phyloP scores from a whole-genome alignment of 2,329 filamentous ascomycete species.

The Sordariomycetes sp. region DNA sequence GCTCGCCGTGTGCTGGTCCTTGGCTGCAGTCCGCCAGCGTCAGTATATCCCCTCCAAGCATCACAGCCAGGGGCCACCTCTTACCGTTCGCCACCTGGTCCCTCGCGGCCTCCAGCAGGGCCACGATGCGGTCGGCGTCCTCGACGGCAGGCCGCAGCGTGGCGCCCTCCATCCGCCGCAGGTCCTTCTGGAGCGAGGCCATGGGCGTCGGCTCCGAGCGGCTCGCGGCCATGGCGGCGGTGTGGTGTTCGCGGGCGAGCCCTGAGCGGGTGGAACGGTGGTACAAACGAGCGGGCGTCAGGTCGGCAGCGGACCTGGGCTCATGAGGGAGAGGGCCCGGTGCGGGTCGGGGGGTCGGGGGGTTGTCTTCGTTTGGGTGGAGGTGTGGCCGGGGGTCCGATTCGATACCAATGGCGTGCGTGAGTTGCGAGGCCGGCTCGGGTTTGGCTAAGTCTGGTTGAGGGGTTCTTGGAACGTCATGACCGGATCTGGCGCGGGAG shows the following conservation, averaged over 20 bases:
- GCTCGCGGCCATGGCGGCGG: not conserved
- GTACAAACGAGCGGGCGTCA: not conserved
- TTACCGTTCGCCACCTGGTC: constrained; percentile 62
- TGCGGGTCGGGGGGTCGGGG: not conserved
- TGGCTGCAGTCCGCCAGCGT: constrained; percentile 15
- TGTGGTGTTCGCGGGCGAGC: not conserved
- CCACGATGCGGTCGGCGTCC: constrained; percentile 76
- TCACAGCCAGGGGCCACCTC: constrained; percentile 2
- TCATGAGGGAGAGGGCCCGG: not conserved
- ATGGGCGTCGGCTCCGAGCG: constrained; percentile 28
- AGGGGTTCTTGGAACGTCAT: not conserved
- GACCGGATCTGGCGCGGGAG: not conserved
- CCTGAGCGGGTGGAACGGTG: not conserved
- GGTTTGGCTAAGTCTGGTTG: not conserved
- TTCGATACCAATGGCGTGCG: not conserved
- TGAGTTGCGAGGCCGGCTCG: not conserved
- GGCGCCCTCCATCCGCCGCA: constrained; percentile 59
- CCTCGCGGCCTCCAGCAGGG: constrained; percentile 62
- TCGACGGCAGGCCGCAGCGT: constrained; percentile 60
- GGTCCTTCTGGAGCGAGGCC: constrained; percentile 56
- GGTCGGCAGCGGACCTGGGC: not conserved
- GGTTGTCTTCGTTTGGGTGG: not conserved
- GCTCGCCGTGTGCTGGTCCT: constrained; percentile 60
- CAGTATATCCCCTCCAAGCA: not conserved
- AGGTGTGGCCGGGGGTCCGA: not conserved